These are phyloP conservation scores for Fusarium sulawesiense DNA, from an alignment of 2,329 filamentous ascomycete species.

Conservation along the genomic window DNA sequence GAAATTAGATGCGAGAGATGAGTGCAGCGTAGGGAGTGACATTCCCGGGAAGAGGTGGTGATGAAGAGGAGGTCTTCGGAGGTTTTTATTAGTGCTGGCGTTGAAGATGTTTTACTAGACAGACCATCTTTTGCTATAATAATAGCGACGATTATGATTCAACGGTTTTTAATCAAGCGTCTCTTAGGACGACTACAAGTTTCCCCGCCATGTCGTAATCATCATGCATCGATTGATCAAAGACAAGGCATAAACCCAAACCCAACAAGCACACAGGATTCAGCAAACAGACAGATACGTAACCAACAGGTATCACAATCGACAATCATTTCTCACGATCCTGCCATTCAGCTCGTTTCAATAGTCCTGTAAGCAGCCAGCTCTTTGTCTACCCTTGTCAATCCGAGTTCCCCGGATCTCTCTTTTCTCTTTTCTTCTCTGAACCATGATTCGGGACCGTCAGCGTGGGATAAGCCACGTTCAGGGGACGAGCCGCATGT, in stretches of 20 bases:
- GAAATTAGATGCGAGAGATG: background rate
- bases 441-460: background rate
- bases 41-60: background rate
- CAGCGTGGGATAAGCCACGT: background rate
- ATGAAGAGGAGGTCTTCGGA: background rate
- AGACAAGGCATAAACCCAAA: background rate
- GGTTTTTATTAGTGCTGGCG: background rate
- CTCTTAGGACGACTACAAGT: background rate
- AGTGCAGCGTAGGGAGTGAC: background rate
- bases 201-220: background rate
- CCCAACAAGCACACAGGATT: background rate
- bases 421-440: constrained; percentile 12
- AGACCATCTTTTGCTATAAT: background rate
- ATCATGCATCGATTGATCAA: background rate
- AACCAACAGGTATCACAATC: background rate
- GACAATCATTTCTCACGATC: constrained; percentile 18
- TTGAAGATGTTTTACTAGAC: background rate
- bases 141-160: too few species aligned
- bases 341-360: constrained; percentile 2
- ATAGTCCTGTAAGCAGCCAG: background rate
- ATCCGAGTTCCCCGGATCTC: background rate
- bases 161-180: background rate
- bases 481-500: background rate
- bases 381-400: background rate
- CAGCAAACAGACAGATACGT: background rate